Base-by-base conservation (phyloP, 1,139 yeast species). In the Geotrichum siamense region DNA sequence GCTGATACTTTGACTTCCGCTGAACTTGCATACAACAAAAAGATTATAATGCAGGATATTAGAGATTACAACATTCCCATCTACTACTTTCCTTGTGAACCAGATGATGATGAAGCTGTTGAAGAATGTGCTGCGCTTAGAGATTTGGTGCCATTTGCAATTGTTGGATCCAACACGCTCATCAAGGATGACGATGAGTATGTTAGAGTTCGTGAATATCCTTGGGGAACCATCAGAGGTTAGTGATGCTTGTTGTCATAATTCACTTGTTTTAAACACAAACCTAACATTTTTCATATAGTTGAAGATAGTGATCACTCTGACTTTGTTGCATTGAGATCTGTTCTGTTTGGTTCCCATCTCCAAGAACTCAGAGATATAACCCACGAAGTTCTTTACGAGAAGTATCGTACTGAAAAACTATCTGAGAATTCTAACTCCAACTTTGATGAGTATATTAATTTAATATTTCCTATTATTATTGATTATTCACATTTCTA, bases 361-460 rank as follows among this genome's bases (percentile, higher is more conserved):
- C 72, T 91, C 56, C 89, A 84, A 59, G 98, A 91, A 61, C 75
- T 91, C 63, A 85, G 89, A 63, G 97, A 91, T 59, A 77, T 81
- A 60, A 91, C 97, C 19, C 96, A 87, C 60, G 96, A 87, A 60
- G 78, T 84, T 56, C 70, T 89, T 52, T 91, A 91, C 62, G 98
- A 91, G 64, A 79, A 82, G 50, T 91, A 91, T 65, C 81, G 98
- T 68, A 85, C 97, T 3, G 94, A 84, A 59, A 80, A 93, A 39
- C 74, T 89, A 53, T 82, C 83, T 8, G 54, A 51, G 23, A 48
- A 51, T 19, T 53, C 44, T 9, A 48, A 19, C 51, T 44, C 30
- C 25, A 34, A 31, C 30, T 44, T 22, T 35, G 46, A 30, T 16
- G 47, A 40, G 47, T 44, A 40, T 17, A 35, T 21, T 10, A 6